Percentiles rank a stretch among this genome's conserved stretches.
Evolutionary conservation across 176 grass and related monocot species (phyloP).

Genomic region (Puya raimondii): DNA sequence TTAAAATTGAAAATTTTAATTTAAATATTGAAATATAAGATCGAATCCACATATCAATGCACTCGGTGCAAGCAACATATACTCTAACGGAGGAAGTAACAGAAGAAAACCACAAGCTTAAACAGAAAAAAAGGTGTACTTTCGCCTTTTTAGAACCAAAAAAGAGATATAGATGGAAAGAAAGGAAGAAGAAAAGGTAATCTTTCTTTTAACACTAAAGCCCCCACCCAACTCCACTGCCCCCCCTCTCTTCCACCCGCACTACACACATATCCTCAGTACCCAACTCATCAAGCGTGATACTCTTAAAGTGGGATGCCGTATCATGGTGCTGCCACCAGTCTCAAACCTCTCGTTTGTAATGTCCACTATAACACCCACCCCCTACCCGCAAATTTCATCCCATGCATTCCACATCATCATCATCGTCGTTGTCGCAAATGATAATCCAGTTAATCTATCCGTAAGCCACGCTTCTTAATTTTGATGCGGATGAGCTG

Average conservation of each 20-base stretch:
- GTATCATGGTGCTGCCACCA: slow-evolving; percentile 1
- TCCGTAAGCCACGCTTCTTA: background rate
- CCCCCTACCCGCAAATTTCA: background rate
- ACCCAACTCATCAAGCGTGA: background rate
- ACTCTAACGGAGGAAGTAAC: background rate
- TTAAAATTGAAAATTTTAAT: too few species aligned
- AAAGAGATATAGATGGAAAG: background rate
- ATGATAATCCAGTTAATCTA: background rate
- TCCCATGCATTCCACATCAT: background rate
- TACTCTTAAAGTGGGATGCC: background rate
- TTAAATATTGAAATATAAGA: too few species aligned
- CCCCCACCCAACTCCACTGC: background rate
- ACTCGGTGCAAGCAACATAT: too few species aligned
- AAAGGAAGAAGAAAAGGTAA: background rate
- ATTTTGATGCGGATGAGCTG: background rate
- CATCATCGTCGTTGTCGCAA: background rate
- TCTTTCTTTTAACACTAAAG: background rate
- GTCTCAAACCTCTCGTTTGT: background rate
- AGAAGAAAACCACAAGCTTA: background rate
- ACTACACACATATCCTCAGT: background rate
- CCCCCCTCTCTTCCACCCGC: background rate
- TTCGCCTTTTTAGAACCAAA: background rate
- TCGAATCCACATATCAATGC: too few species aligned
- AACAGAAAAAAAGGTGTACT: slow-evolving; percentile 4
- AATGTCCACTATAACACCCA: background rate